Evolutionary conservation across 2,329 filamentous ascomycete genomes (phyloP), one percentile per base, ranked within the genome.

Genomic region (Chaetothyriales sp.): DNA sequence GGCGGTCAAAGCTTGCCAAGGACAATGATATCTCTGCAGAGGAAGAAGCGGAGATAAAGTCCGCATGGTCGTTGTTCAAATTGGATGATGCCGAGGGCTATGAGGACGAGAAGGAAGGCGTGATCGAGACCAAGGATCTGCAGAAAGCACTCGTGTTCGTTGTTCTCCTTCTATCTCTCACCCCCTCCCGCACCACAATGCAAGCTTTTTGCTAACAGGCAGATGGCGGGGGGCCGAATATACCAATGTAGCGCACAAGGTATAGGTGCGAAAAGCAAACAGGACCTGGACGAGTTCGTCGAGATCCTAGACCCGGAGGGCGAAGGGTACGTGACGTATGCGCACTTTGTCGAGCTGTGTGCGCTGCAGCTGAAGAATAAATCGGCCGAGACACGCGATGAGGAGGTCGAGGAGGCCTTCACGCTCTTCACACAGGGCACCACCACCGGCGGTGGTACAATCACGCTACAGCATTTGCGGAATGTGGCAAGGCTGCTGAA

Each of bases 41-140:
- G 57, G 84, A 95, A 68, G 90, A 96, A 69, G 76, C 78, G 59
- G 88, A 95, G 69, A 95, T 98, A 63, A 81, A 80, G 61, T 89
- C 95, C 67, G 89, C 89, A 12, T 96, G 92, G 66, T 74, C 78
- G 19, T 76, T 96, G 6, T 98, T 96, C 65, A 72, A 81, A 1
- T 57, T 62, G 1, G 53, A 62, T 19, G 60, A 66, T 48, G 53
- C 56, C 5, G 76, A 83, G 58, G 79, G 81, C 36, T 79, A 79
- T 66, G 75, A 80, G 18, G 79, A 83, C 48, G 82, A 89, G 60
- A 86, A 86, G 62, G 66, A 83, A 51, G 83, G 82, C 53, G 80
- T 85, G 15, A 76, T 87, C 12, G 36, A 47, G 48, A 44, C 47
- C 42, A 50, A 49, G 49, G 45, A 53, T 25, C 48, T 52, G 19